Evolutionary conservation across 2,329 filamentous ascomycete species (phyloP).

Genomic region (Xylaria sp.): DNA sequence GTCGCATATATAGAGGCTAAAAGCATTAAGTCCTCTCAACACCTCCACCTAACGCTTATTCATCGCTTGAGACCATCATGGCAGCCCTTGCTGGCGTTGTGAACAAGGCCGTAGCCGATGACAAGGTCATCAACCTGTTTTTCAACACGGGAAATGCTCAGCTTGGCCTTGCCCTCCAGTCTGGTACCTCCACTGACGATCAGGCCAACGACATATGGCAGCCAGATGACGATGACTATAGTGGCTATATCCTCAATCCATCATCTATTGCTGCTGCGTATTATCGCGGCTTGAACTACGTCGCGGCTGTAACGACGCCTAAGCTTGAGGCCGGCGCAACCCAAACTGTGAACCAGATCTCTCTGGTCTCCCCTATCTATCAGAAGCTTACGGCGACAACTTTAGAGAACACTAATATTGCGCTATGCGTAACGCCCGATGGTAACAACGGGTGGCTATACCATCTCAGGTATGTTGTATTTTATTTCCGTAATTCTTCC

Average conservation of each 20-base stretch:
- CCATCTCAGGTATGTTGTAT: background rate
- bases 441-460: slow-evolving; percentile 11
- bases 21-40: no score
- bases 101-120: slow-evolving; percentile 23
- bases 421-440: background rate
- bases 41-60: no score
- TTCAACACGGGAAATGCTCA: slow-evolving; percentile 18
- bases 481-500: background rate
- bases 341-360: slow-evolving; percentile 2
- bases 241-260: slow-evolving; percentile 11
- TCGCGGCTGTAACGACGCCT: slow-evolving; percentile 15
- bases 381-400: background rate
- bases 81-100: slow-evolving; percentile 20
- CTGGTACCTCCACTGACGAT: slow-evolving; percentile 13
- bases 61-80: no score
- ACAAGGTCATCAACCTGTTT: slow-evolving; percentile 25
- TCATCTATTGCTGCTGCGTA: background rate
- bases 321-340: background rate
- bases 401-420: background rate
- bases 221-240: slow-evolving; percentile 2
- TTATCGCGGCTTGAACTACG: background rate
- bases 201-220: slow-evolving; percentile 9
- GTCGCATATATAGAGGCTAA: no score
- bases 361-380: slow-evolving; percentile 14
- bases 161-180: slow-evolving; percentile 22